A percentile compares a stretch with the other conserved stretches of the same genome.
Evolutionary conservation across 352 stramenopile species (phyloP).

Genomic region (Elongisporangium undulatum): DNA sequence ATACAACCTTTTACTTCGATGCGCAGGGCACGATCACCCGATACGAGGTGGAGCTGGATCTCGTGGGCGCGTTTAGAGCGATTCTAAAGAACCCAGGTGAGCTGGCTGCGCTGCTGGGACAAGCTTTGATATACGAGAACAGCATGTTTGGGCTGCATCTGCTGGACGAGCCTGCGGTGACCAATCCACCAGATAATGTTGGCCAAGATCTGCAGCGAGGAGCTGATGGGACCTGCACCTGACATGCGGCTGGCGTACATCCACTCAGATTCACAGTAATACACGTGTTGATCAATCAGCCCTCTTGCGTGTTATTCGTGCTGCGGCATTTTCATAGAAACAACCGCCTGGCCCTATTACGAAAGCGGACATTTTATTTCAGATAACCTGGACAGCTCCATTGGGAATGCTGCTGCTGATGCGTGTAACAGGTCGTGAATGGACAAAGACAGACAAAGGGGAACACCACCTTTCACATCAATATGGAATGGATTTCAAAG

Average conservation of each 20-base stretch:
- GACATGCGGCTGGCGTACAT: neutral
- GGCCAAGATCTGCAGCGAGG: neutral
- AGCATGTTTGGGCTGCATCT: conserved; percentile 5
- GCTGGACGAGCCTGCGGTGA: neutral
- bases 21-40: conserved; percentile 7
- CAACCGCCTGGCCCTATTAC: neutral
- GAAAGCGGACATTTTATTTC: neutral
- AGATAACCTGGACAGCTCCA: neutral
- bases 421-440: too few species aligned
- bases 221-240: neutral
- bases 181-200: neutral
- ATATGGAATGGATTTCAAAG: neutral
- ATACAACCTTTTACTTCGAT: conserved; percentile 27
- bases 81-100: conserved; percentile 14
- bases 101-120: conserved; percentile 15
- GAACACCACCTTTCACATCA: too few species aligned
- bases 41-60: conserved; percentile 19
- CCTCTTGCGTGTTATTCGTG: too few species aligned
- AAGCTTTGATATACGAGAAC: conserved; percentile 14
- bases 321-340: too few species aligned
- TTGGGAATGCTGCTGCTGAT: too few species aligned
- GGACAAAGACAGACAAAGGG: too few species aligned
- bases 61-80: conserved; percentile 16
- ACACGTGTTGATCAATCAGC: too few species aligned
- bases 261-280: too few species aligned